Evolutionary conservation across 108 stramenopile genomes (phyloP).

Genomic region (Cylindrotheca fusiformis): DNA sequence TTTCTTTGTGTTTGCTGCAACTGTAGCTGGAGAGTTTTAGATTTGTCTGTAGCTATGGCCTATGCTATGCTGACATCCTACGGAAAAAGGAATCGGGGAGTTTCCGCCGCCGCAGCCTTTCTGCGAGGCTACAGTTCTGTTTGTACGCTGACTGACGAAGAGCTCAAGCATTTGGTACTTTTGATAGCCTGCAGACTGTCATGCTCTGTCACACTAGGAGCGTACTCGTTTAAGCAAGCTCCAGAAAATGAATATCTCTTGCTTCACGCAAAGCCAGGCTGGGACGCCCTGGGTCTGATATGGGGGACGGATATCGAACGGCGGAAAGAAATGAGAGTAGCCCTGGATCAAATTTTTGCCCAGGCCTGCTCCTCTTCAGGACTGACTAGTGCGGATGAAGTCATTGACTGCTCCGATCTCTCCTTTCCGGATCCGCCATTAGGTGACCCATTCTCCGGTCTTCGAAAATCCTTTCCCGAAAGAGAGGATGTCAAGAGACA

Average conservation of each 20-base stretch:
- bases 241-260: slow-evolving; percentile 83
- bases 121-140: slow-evolving; percentile 69
- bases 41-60: slow-evolving; percentile 81
- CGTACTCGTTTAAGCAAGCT: slow-evolving; percentile 74
- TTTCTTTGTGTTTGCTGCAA: slow-evolving; percentile 7
- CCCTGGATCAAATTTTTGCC: slow-evolving; percentile 52
- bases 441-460: slow-evolving; percentile 48
- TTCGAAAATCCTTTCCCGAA: no score
- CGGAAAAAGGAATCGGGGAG: slow-evolving; percentile 55
- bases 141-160: slow-evolving; percentile 60
- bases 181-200: slow-evolving; percentile 75
- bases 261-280: slow-evolving; percentile 82
- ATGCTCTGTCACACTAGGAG: slow-evolving; percentile 77
- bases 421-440: slow-evolving; percentile 72
- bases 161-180: slow-evolving; percentile 67
- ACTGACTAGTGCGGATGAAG: slow-evolving; percentile 11
- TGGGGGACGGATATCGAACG: slow-evolving; percentile 62
- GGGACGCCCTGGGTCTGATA: slow-evolving; percentile 74
- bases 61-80: slow-evolving; percentile 80
- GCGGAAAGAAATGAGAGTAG: slow-evolving; percentile 23
- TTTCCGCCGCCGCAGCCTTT: slow-evolving; percentile 79
- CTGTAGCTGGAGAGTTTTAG: slow-evolving; percentile 80
- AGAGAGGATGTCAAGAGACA: not conserved
- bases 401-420: slow-evolving; percentile 59
- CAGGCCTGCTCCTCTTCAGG: slow-evolving; percentile 45